Evolutionary conservation across 2,329 filamentous ascomycete genomes (phyloP), one percentile per base, ranked within the genome.

Genomic region (Trichoderma sp.): DNA sequence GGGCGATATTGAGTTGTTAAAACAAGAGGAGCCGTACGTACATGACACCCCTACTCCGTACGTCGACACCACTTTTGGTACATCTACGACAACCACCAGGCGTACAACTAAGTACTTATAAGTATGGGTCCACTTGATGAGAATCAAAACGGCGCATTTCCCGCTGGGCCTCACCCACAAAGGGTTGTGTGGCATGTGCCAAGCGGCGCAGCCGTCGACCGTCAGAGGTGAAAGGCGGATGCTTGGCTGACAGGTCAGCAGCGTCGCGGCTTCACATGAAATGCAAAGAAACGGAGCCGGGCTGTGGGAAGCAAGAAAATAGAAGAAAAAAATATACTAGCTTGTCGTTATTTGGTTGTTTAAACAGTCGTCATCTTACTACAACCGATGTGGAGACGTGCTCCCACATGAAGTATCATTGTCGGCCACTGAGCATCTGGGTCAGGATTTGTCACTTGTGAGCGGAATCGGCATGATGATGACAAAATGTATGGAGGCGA

Each of bases 91-190:
- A 18, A 33, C 38, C 53, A 18, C 14, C 38, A 53, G 65, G 65
- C 59, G 64, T 68, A 74, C 65, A 74, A 31, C 27, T 35, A 65
- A 41, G 71, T 73, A 73, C 69, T 64, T 72, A 45, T 53, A 63
- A 72, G 68, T 72, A 64, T 63, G 68, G 75, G 29, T 74, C 75
- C 75, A 76, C 75, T 62, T 27, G 45, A 64, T 50, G 63, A 64
- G 64, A 38, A 68, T 21, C 62, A 56, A 56, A 67, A 59, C 35
- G 41, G 41, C 41, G 41, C 41, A 45, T 45, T 63, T 68, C 50
- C 71, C 75, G 63, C 71, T 64, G 59, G 18, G 16, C 27, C 71
- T 56, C 69, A 53, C 53, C 69, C 75, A 45, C n/a, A 74, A 63
- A 64, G 38, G 62, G 67, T 50, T 59, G 62, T 73, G 71, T 65